Evolutionary conservation across 345 rosid species (phyloP).

Genomic region (Aurinia saxatilis): DNA sequence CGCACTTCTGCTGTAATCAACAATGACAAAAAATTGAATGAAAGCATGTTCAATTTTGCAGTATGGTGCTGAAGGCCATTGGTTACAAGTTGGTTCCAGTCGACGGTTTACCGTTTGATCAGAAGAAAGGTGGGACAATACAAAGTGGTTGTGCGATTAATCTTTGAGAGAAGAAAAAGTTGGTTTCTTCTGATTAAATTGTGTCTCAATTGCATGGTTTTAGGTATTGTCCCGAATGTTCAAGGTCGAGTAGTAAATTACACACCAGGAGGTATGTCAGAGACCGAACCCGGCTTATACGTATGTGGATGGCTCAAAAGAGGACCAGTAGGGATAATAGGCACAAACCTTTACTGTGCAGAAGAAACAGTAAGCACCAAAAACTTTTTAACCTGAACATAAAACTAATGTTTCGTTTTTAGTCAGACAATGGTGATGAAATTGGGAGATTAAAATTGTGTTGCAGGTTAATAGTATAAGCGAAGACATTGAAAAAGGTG

Average conservation of each 20-base stretch:
- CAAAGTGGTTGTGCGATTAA: not conserved
- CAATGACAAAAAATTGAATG: not conserved
- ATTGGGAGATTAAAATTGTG: not conserved
- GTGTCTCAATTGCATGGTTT: not conserved
- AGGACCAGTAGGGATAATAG: slow-evolving; percentile 89
- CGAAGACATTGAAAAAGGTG: slow-evolving; percentile 56
- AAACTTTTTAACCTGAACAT: not conserved
- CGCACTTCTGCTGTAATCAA: not conserved
- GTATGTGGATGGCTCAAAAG: slow-evolving; percentile 97
- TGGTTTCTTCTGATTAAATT: not conserved
- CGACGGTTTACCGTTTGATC: slow-evolving; percentile 70
- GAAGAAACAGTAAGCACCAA: slow-evolving; percentile 76
- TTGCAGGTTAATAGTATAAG: slow-evolving; percentile 66
- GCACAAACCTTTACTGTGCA: slow-evolving; percentile 82
- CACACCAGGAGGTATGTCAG: slow-evolving; percentile 32
- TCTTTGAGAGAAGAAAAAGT: not conserved
- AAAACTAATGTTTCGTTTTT: not conserved
- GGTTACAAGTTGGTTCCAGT: slow-evolving; percentile 85
- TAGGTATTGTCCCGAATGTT: slow-evolving; percentile 73
- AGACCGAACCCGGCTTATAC: slow-evolving; percentile 60
- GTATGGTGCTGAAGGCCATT: slow-evolving; percentile 85
- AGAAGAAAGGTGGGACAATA: slow-evolving; percentile 47
- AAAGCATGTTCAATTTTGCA: slow-evolving; percentile 26
- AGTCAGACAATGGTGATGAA: not conserved
- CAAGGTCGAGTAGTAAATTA: slow-evolving; percentile 59